phyloP scores from a whole-genome alignment of 495 filamentous ascomycete species.

The Diplogelasinospora grovesii region DNA sequence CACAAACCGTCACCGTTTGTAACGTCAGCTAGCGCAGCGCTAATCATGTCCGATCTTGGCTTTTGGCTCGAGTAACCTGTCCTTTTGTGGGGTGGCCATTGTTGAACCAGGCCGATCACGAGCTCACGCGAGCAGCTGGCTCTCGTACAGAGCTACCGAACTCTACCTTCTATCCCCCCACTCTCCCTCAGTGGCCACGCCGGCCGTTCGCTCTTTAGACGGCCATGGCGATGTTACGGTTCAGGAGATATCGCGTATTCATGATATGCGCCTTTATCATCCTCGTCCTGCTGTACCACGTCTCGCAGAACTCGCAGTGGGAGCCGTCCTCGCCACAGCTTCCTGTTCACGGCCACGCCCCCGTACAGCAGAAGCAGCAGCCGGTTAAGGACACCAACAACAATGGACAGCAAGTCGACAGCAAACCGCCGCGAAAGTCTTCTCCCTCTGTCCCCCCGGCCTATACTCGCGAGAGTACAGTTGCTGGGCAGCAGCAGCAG shows the following conservation, averaged over 20 bases:
- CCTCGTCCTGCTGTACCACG: slow-evolving; percentile 60
- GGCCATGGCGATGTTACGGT: slow-evolving; percentile 57
- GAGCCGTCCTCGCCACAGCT: slow-evolving; percentile 29
- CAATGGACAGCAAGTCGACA: no score
- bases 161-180: no score
- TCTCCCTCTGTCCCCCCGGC: not conserved
- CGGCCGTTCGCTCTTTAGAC: not conserved
- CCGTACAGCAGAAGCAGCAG: not conserved
- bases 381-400: no score
- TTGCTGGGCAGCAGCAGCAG: not conserved
- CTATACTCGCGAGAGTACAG: not conserved
- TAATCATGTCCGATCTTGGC: no score
- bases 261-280: slow-evolving; percentile 62
- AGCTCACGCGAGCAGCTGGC: no score
- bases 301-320: slow-evolving; percentile 46
- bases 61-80: no score
- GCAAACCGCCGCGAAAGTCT: slow-evolving; percentile 1
- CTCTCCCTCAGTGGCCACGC: not conserved
- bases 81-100: no score
- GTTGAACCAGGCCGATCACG: no score
- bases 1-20: no score
- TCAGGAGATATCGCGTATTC: slow-evolving; percentile 71
- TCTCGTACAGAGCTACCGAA: no score
- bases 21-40: no score
- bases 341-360: not conserved